phyloP scores from a whole-genome alignment of 768 basidiomycete genomes.

The Suillus brevipes region DNA sequence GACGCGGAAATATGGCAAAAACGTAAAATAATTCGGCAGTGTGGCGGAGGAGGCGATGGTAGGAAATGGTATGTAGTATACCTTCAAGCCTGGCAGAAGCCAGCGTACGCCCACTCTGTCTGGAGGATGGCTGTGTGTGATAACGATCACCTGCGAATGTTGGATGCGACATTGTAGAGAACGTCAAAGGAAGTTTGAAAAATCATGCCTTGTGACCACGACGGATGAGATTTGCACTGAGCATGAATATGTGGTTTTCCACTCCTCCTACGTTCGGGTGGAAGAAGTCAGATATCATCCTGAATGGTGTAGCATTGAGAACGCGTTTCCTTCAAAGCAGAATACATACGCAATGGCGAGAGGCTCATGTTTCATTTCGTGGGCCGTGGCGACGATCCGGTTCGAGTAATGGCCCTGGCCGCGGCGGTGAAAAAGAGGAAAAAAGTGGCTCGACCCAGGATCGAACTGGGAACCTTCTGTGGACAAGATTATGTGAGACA shows the following conservation, averaged over 20 bases:
- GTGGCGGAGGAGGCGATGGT: constrained; percentile 92
- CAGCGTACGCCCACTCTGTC: constrained; percentile 88
- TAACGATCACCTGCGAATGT: constrained; percentile 74
- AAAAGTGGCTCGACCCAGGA: constrained; percentile 36
- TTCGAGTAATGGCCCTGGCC: not conserved
- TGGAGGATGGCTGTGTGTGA: constrained; percentile 89
- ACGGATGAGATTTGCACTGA: constrained; percentile 77
- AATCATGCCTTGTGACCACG: constrained; percentile 78
- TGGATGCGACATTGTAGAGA: not conserved
- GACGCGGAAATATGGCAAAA: constrained; percentile 86
- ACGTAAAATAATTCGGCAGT: constrained; percentile 90
- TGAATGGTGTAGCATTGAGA: constrained; percentile 29
- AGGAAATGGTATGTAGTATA: constrained; percentile 90
- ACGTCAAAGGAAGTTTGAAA: not conserved
- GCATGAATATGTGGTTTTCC: constrained; percentile 94
- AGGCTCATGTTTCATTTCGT: constrained; percentile 25
- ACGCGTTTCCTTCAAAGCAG: not conserved
- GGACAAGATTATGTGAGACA: constrained; percentile 29
- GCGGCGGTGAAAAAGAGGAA: not conserved
- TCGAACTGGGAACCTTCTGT: constrained; percentile 40
- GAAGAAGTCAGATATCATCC: constrained; percentile 98
- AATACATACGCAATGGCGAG: constrained; percentile 32
- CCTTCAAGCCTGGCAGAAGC: constrained; percentile 84
- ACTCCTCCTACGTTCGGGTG: constrained; percentile 93
- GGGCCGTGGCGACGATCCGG: not conserved